phyloP scores from a whole-genome alignment of 352 stramenopile species.

The Aphanomyces astaci region DNA sequence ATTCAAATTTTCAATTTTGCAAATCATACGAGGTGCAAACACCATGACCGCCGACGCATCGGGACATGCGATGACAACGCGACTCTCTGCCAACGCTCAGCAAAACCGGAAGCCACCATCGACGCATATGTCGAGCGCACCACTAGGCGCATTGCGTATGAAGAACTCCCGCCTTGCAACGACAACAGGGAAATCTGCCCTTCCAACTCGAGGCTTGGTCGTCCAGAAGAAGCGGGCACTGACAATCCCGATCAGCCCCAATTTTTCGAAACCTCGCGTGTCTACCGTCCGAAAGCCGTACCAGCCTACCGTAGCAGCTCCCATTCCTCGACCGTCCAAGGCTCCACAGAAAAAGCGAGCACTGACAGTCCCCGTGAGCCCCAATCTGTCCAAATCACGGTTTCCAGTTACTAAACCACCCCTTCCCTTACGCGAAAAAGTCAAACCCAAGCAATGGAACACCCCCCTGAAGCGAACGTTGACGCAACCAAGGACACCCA shows the following conservation, averaged over 20 bases:
- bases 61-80: neutral
- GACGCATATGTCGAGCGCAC: neutral
- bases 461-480: neutral
- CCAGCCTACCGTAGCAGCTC: neutral
- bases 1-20: conserved; percentile 10
- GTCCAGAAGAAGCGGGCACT: neutral
- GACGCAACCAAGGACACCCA: neutral
- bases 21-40: too few relatives aligned
- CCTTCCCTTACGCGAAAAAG: neutral
- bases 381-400: neutral
- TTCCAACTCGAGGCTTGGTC: too few relatives aligned
- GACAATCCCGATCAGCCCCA: conserved; percentile 15
- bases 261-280: conserved; percentile 11
- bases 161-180: neutral
- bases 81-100: neutral
- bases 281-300: conserved; percentile 5
- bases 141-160: neutral
- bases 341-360: neutral
- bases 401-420: neutral
- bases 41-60: neutral
- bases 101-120: neutral
- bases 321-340: neutral
- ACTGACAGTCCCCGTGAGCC: neutral
- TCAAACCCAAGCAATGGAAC: neutral
- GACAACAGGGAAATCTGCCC: too few relatives aligned